phyloP scores from a whole-genome alignment of 768 basidiomycete species.

The Mycena belliarum region DNA sequence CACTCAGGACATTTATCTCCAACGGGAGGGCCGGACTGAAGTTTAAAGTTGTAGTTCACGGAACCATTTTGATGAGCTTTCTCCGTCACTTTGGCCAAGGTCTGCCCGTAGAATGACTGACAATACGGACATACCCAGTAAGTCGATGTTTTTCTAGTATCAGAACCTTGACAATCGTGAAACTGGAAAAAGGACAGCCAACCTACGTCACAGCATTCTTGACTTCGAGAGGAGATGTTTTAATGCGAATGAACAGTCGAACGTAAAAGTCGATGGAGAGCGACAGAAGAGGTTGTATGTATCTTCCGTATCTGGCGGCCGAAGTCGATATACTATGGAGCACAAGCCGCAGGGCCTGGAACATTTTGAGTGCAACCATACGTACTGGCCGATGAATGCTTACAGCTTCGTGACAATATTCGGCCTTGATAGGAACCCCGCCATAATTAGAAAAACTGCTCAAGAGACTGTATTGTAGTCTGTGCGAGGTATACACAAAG shows the following conservation, averaged over 20 bases:
- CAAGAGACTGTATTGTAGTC: neutral
- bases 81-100: constrained; percentile 74
- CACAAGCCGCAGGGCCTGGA: constrained; percentile 87
- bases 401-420: constrained; percentile 93
- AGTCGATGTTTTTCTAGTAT: constrained; percentile 74
- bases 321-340: constrained; percentile 83
- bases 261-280: constrained; percentile 98
- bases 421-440: constrained; percentile 85
- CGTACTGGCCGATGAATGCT: constrained; percentile 27
- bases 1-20: constrained; percentile 80
- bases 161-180: constrained; percentile 9
- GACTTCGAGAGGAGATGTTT: constrained; percentile 74
- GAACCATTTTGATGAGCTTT: constrained; percentile 56
- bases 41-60: constrained; percentile 70
- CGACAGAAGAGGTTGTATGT: constrained; percentile 85
- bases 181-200: neutral
- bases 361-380: no score
- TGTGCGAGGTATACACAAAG: neutral
- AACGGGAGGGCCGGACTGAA: constrained; percentile 66
- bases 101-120: constrained; percentile 80
- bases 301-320: constrained; percentile 90
- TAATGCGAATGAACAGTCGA: constrained; percentile 83
- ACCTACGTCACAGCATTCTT: constrained; percentile 80
- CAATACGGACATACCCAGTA: constrained; percentile 87
- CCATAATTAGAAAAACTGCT: constrained; percentile 93